Base-by-base conservation (phyloP, 1,284 basidiomycete genomes). In the Papiliotrema fonsecae region DNA sequence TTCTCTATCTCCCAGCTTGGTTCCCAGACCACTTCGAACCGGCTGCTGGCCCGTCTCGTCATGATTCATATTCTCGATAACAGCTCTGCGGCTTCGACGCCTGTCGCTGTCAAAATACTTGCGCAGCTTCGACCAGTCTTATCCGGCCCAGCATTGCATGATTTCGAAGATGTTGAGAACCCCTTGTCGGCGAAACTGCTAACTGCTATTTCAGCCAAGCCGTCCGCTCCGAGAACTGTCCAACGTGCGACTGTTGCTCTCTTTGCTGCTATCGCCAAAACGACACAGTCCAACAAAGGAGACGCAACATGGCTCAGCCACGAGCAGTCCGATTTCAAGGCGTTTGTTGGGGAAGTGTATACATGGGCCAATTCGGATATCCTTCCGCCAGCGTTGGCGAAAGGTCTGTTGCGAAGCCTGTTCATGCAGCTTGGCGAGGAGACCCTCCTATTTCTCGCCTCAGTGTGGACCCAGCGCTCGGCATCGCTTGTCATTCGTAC, bases 391-490 rank as follows among this genome's bases (percentile, higher is more conserved):
- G 52, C 64, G 1, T 68, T 88, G 3, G 79, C 84, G 0, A 76
- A 78, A 1, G 71, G 76, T 19, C 70, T 90, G 34, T 78, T 91
- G 27, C 78, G 79, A 48, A 68, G 76, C 1, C 72, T 96, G 0
- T 87, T 97, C 62, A 73, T 79, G 38, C 81, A 78, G 47, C 75
- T 93, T 3, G 81, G 80, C 46, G 82, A 86, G 19, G 84, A 85
- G 47, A 77, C 84, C 0, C 75, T 97, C n/a, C 76, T 84, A 1
- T 93, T 97, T 77, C 80, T 97, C 19, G 80, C 83, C 14, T 79
- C 85, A 6, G 57, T 86, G 28, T 87, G 85, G 84, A 73, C 78
- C 25, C 66, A 54, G 14, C 56, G 52, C 30, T 55, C 63, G 18
- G 66, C 67, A 35, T 57, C 69, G 10, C 2, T 50, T 1, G 62